Evolutionary conservation across 495 filamentous ascomycete genomes (phyloP).

Genomic region (Lindgomyces ingoldianus): DNA sequence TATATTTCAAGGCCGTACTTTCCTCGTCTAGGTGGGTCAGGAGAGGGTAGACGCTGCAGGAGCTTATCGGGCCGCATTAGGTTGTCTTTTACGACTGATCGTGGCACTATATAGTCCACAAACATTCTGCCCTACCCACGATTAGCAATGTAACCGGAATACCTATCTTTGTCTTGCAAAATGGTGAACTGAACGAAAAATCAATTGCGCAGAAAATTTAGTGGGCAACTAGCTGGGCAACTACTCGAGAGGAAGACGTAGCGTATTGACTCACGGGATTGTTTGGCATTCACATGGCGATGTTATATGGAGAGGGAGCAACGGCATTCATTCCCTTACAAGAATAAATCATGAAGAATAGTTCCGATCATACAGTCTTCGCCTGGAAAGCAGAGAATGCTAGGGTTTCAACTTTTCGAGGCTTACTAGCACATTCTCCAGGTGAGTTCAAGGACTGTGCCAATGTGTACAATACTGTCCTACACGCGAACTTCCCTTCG

Average conservation of each 20-base stretch:
- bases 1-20: neutral
- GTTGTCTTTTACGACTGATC: slow-evolving; percentile 9
- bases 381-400: slow-evolving; percentile 6
- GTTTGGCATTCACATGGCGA: slow-evolving; percentile 21
- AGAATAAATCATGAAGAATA: slow-evolving; percentile 24
- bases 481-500: too few relatives aligned
- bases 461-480: too few relatives aligned
- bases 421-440: slow-evolving; percentile 17
- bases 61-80: slow-evolving; percentile 20
- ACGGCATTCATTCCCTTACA: slow-evolving; percentile 24
- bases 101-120: slow-evolving; percentile 2
- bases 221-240: slow-evolving; percentile 22
- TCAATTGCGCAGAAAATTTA: slow-evolving; percentile 21
- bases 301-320: slow-evolving; percentile 29
- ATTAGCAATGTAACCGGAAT: slow-evolving; percentile 3
- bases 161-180: neutral
- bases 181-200: neutral
- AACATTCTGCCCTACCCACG: neutral
- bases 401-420: slow-evolving; percentile 1
- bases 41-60: slow-evolving; percentile 28
- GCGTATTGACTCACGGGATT: slow-evolving; percentile 25
- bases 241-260: slow-evolving; percentile 22
- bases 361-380: slow-evolving; percentile 24
- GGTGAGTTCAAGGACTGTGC: slow-evolving; percentile 10
- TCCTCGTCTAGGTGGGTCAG: slow-evolving; percentile 15